A percentile compares a stretch with the other conserved stretches of the same genome.
These are phyloP conservation scores for Diospyros kaki DNA, from an alignment of 148 eudicot genomes.

Conservation along the genomic window DNA sequence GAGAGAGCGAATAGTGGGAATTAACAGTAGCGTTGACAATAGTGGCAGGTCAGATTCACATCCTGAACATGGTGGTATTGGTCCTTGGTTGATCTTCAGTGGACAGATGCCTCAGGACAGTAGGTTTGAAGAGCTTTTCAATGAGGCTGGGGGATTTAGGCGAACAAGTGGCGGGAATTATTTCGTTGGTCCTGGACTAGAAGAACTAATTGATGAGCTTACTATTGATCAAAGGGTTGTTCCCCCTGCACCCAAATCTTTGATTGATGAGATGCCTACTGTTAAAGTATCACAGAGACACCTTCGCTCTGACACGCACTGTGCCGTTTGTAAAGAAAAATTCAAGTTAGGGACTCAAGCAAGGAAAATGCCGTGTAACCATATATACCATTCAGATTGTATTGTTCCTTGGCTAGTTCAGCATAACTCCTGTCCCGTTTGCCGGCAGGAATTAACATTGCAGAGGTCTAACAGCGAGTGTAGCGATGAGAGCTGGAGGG, in stretches of 20 bases:
- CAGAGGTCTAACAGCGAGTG: constrained; percentile 5
- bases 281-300: constrained; percentile 37
- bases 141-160: constrained; percentile 38
- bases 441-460: constrained; percentile 31
- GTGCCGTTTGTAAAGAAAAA: constrained; percentile 51
- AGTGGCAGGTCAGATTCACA: constrained; percentile 20
- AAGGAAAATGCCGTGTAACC: constrained; percentile 44
- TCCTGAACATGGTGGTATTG: constrained; percentile 18
- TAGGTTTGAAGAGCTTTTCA: constrained; percentile 35
- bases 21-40: constrained; percentile 9
- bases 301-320: constrained; percentile 31
- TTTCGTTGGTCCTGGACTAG: constrained; percentile 47
- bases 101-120: constrained; percentile 41
- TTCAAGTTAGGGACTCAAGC: constrained; percentile 40
- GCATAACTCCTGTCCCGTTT: constrained; percentile 45
- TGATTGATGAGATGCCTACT: constrained; percentile 38
- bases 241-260: constrained; percentile 38
- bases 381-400: constrained; percentile 51
- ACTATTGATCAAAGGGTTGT: constrained; percentile 25
- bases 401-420: constrained; percentile 49
- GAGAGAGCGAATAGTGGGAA: constrained; percentile 26
- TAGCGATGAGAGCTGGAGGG: constrained; percentile 10
- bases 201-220: constrained; percentile 39
- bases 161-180: constrained; percentile 39
- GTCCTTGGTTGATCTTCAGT: constrained; percentile 38